phyloP scores from a whole-genome alignment of 306 rosid species.

The Rosa chinensis region DNA sequence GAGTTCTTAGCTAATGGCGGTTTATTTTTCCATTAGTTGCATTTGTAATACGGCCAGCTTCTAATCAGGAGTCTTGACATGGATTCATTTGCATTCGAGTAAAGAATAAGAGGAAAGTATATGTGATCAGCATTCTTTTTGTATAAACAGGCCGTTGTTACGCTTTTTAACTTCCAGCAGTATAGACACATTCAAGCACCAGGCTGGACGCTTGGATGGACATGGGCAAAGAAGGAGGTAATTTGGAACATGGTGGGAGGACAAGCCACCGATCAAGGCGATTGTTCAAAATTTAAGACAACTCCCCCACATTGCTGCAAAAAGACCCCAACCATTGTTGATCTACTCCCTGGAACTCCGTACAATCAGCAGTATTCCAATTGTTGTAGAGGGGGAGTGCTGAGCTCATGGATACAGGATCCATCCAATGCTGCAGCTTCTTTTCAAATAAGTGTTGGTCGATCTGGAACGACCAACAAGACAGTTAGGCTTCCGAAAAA shows the following conservation, averaged over 20 bases:
- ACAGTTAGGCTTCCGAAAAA: conserved; percentile 69
- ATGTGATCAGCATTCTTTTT: conserved; percentile 26
- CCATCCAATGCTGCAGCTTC: conserved; percentile 56
- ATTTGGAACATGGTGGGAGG: conserved; percentile 83
- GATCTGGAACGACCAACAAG: conserved; percentile 64
- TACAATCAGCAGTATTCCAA: conserved; percentile 78
- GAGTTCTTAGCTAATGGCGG: not conserved
- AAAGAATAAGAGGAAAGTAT: not conserved
- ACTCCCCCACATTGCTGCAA: conserved; percentile 71
- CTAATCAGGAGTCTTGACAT: not conserved
- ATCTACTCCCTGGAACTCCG: conserved; percentile 79
- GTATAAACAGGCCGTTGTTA: conserved; percentile 62
- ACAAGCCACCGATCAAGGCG: conserved; percentile 88
- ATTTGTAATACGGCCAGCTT: not conserved
- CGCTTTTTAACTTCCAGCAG: conserved; percentile 77
- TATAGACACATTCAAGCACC: conserved; percentile 78
- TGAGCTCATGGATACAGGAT: conserved; percentile 77
- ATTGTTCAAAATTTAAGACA: conserved; percentile 68
- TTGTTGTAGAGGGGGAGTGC: conserved; percentile 91
- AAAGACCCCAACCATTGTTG: conserved; percentile 64
- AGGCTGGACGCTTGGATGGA: conserved; percentile 84
- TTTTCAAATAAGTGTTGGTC: conserved; percentile 79
- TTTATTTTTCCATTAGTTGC: not conserved
- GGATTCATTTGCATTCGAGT: conserved; percentile 4
- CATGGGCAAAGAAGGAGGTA: conserved; percentile 92